Conservation (phyloP, 2,329 filamentous ascomycete genomes). For the Talaromyces sp. region DNA sequence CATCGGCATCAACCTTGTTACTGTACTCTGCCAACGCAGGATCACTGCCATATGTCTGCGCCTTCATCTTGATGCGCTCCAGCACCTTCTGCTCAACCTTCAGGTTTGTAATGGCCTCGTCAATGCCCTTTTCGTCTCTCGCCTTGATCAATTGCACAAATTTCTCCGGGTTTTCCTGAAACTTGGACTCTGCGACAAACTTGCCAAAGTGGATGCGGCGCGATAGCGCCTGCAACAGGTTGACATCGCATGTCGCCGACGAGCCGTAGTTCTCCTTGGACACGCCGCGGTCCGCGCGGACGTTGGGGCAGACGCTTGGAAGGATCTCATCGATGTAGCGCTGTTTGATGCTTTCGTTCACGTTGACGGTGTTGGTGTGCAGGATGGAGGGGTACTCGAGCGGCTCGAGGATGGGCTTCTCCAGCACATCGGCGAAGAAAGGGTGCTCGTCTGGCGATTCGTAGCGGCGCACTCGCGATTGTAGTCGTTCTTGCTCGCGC, state of each 20-base stretch:
- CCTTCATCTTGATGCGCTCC: constrained; percentile 80
- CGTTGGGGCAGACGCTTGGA: constrained; percentile 71
- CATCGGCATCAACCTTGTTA: constrained; percentile 84
- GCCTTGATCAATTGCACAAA: constrained; percentile 80
- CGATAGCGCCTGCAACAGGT: constrained; percentile 81
- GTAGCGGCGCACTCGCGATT: constrained; percentile 90
- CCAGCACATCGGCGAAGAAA: constrained; percentile 81
- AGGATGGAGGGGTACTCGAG: constrained; percentile 85
- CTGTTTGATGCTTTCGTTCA: constrained; percentile 80
- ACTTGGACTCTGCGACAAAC: constrained; percentile 96
- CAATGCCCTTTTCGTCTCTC: constrained; percentile 74
- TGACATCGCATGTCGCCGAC: constrained; percentile 83
- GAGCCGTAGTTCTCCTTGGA: constrained; percentile 93
- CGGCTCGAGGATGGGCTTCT: constrained; percentile 77
- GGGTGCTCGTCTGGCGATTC: constrained; percentile 95
- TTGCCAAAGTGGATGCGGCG: constrained; percentile 95
- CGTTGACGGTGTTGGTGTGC: constrained; percentile 81
- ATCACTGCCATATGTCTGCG: constrained; percentile 87
- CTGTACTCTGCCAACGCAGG: constrained; percentile 55
- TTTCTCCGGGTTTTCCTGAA: constrained; percentile 70
- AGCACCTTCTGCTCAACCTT: constrained; percentile 89
- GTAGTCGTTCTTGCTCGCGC: constrained; percentile 79
- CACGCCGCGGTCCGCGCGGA: constrained; percentile 74
- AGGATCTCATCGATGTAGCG: constrained; percentile 81
- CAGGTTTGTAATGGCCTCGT: constrained; percentile 81